These are phyloP conservation scores for Neonectria neomacrospora DNA, from an alignment of 2,329 filamentous ascomycete genomes.

Conservation along the genomic window DNA sequence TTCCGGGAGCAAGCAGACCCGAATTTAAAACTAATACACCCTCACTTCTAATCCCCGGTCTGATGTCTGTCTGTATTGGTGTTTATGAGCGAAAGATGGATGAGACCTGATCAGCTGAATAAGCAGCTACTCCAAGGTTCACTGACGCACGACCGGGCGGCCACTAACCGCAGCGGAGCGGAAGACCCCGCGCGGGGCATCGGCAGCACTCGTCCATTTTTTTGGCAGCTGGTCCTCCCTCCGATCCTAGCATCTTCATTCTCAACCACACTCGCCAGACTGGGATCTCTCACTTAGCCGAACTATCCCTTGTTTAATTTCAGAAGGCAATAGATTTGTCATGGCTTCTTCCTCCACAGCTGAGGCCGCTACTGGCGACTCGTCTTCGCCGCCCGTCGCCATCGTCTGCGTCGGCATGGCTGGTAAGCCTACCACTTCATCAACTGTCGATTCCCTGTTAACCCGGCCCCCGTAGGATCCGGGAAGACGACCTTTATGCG, in stretches of 20 bases:
- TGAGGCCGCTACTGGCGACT: constrained; percentile 40
- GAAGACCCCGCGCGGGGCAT: constrained; percentile 46
- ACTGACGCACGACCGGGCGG: not conserved
- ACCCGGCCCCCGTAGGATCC: constrained; percentile 67
- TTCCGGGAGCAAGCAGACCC: constrained; percentile 13
- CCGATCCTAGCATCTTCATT: constrained; percentile 38
- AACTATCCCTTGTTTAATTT: not conserved
- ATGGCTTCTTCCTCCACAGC: constrained; percentile 51
- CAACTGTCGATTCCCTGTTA: constrained; percentile 2
- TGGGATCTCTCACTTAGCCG: not conserved
- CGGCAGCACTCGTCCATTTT: constrained; percentile 36
- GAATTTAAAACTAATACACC: constrained; percentile 29
- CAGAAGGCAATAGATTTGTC: not conserved
- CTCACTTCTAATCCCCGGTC: not conserved
- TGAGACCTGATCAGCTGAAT: constrained; percentile 18
- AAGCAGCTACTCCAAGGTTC: not conserved
- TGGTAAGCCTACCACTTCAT: constrained; percentile 59
- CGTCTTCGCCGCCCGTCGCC: constrained; percentile 69
- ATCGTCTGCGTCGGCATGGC: constrained; percentile 99
- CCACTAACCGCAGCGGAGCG: constrained; percentile 35
- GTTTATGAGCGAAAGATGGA: not conserved
- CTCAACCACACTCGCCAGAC: constrained; percentile 9
- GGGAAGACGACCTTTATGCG: constrained; percentile 99
- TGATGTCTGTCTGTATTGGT: not conserved
- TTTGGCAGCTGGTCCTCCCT: constrained; percentile 33